Conservation (phyloP, 495 filamentous ascomycete species). For the Penicilliopsis zonata region DNA sequence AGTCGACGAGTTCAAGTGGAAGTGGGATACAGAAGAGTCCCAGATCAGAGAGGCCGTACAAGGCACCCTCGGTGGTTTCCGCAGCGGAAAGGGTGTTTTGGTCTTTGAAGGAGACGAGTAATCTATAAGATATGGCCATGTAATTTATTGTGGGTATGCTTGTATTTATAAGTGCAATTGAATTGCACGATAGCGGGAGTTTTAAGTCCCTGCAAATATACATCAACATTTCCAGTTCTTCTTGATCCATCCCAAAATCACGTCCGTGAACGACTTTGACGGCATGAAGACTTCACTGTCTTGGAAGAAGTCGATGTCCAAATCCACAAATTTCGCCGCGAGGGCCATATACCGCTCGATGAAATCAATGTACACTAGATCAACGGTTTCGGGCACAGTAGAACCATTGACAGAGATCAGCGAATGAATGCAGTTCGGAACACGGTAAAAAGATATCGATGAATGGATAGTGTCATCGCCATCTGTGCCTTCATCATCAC, state of each 20-base stretch:
- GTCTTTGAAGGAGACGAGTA: conserved; percentile 49
- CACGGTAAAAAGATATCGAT: conserved; percentile 56
- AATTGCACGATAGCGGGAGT: too few relatives aligned
- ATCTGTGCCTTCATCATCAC: conserved; percentile 70
- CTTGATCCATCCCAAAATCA: conserved; percentile 69
- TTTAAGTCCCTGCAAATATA: not conserved
- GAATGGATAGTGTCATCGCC: conserved; percentile 87
- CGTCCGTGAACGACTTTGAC: conserved; percentile 53
- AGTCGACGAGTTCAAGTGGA: conserved; percentile 67
- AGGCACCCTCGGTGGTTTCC: conserved; percentile 66
- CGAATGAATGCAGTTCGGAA: conserved; percentile 74
- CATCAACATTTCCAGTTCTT: conserved; percentile 53
- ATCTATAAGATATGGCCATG: conserved; percentile 3
- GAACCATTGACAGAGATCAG: conserved; percentile 40
- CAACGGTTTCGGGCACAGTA: conserved; percentile 51
- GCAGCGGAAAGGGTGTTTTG: conserved; percentile 82
- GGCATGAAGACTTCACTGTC: conserved; percentile 53
- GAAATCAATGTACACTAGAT: conserved; percentile 86
- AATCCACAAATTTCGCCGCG: conserved; percentile 56
- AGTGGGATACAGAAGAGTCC: conserved; percentile 58
- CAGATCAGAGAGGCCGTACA: conserved; percentile 52
- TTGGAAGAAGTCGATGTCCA: conserved; percentile 40
- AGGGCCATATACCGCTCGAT: conserved; percentile 67
- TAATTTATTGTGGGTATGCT: too few relatives aligned
- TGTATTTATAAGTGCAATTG: too few relatives aligned